Evolutionary conservation across 2,329 filamentous ascomycete genomes (phyloP).

Genomic region (Cladophialophora exuberans): DNA sequence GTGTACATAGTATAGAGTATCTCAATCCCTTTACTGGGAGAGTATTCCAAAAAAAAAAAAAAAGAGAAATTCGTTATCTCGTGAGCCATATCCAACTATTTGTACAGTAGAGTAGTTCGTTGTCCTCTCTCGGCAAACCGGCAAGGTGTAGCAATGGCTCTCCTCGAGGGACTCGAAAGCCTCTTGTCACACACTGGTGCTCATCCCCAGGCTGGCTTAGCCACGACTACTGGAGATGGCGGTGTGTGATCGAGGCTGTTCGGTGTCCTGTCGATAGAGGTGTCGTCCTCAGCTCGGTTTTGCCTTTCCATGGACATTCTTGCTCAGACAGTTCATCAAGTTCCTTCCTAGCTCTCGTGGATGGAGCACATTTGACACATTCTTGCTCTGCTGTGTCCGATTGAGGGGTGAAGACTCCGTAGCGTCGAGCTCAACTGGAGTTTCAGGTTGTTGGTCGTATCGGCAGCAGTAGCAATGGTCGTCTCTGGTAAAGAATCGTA

Average conservation of each 20-base stretch:
- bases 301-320: slow-evolving; percentile 1
- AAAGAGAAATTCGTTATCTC: too few species aligned
- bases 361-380: too few species aligned
- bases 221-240: slow-evolving; percentile 16
- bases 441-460: neutral
- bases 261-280: neutral
- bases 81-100: too few species aligned
- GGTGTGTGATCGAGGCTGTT: neutral
- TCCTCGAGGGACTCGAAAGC: neutral
- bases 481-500: slow-evolving; percentile 2
- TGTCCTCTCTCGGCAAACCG: too few species aligned
- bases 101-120: too few species aligned
- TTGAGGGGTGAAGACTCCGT: slow-evolving; percentile 1
- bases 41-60: too few species aligned
- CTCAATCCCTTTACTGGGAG: too few species aligned
- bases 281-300: neutral
- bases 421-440: slow-evolving; percentile 19
- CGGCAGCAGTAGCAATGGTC: neutral
- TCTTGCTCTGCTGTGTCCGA: neutral
- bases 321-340: neutral
- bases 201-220: slow-evolving; percentile 18
- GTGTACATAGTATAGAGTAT: too few species aligned
- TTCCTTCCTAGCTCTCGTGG: neutral
- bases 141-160: too few species aligned
- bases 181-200: neutral